Evolutionary conservation across 768 basidiomycete genomes (phyloP), one percentile per base, ranked within the genome.

Genomic region (Rossbeevera mucosa): DNA sequence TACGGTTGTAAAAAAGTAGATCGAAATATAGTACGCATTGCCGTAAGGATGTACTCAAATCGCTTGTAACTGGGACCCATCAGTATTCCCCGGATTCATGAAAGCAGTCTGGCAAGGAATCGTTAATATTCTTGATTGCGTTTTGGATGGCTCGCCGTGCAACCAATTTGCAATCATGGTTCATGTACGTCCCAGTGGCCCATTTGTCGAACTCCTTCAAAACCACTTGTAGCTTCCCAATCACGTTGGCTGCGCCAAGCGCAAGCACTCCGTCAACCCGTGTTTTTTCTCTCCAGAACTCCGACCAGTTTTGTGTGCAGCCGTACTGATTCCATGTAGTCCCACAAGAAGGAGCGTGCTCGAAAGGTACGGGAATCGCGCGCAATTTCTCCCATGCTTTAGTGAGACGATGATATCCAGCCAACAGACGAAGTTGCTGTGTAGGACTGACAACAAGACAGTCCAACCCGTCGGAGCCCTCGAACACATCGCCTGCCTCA

Each of bases 211-310:
- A 85, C 50, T 87, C 84, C 67, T 81, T 83, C 59, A 80, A 70
- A 30, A 89, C 74, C 52, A 79, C 72, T 61, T 71, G 79, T 58
- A 89, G 64, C 53, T 82, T 76, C 30, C 87, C 88, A 5, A 85
- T 64, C 29, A 88, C 83, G 61, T 89, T 85, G 28, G 85, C 82
- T 2, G 80, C 66, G 7, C 80, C 83, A 5, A 84, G 73, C 13
- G 71, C 67, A 29, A 88, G 72, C 25, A 88, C 79, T 3, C 74
- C 64, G 30, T 88, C 86, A 42, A 78, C 73, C 59, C 75, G 76
- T 24, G 82, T 80, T 67, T 84, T 86, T 58, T 88, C 86, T 67
- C 84, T 85, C 87, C 87, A 89, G 63, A 88, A 89, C 48, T 88
- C 86, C 11, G 80, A 63, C 86, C 86, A 89, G 50, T 80, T 80